Evolutionary conservation across 495 filamentous ascomycete species (phyloP), one percentile per base, ranked within the genome.

Genomic region (Aspergillus biplanus): DNA sequence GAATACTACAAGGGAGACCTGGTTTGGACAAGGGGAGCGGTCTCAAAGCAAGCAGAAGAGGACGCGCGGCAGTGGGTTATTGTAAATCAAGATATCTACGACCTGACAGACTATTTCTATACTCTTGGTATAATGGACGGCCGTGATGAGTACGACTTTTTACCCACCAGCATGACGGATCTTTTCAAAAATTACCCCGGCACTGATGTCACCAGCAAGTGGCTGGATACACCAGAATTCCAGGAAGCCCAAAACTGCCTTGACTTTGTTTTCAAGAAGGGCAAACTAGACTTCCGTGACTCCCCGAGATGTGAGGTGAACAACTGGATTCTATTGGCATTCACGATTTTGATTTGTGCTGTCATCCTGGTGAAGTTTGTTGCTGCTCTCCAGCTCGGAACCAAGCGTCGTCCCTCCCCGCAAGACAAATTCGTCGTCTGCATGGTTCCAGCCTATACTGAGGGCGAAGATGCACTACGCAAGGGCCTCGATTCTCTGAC

Each of bases 381-480:
- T 68, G 90, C 95, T 59, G 95, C 95, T 49, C 83, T 99, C 32
- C 95, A 99, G 71, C 89, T 99, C 64, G 94, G 95, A 16, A 90
- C 91, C 52, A 97, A 97, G 78, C 88, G 90, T 33, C 90, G 92
- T 16, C 95, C 95, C 5, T 82, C 89, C 16, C 89, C 92, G 32
- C 95, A 98, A 76, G 95, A 99, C 73, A 98, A 97, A 73, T 99
- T 99, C 63, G 95, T 99, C 62, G 97, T 99, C 64, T 98, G 95
- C 80, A 90, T 97, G 75, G 92, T 99, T 57, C 95, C 95, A 18
- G 95, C 95, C 12, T 99, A 99, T 72, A 99, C 95, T 0, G 95
- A 99, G 80, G 95, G 93, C 62, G 95, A 99, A 79, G 93, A 99
- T 73, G 89, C 92, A 18, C 78, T 99, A 21, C 84, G 95, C 52